Conservation (phyloP, 1,284 basidiomycete species). For the Cutaneotrichosporon sp. region DNA sequence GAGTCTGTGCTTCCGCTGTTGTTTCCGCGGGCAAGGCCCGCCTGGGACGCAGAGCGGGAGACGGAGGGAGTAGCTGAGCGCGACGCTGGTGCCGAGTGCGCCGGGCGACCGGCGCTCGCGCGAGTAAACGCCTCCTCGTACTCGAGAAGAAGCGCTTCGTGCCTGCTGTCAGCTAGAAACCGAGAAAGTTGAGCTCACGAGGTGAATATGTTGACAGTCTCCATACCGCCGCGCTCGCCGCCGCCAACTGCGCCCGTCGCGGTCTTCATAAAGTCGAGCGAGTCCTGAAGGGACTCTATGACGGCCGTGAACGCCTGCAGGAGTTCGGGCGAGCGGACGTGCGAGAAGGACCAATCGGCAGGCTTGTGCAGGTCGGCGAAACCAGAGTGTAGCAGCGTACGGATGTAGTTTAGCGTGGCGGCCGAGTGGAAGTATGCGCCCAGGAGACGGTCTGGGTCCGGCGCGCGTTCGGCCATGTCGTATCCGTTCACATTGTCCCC, state of each 20-base stretch:
- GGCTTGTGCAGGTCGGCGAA: conserved; percentile 90
- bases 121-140: conserved; percentile 92
- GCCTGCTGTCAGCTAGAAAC: conserved; percentile 55
- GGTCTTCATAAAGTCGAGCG: conserved; percentile 78
- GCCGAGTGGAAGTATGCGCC: conserved; percentile 96
- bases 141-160: conserved; percentile 87
- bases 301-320: conserved; percentile 78
- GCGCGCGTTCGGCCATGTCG: conserved; percentile 62
- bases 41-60: conserved; percentile 27
- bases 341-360: conserved; percentile 82
- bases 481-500: conserved; percentile 96
- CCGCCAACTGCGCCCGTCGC: conserved; percentile 63
- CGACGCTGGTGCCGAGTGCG: conserved; percentile 24
- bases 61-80: conserved; percentile 22
- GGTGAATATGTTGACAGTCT: conserved; percentile 91
- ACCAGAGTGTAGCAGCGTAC: conserved; percentile 78
- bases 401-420: conserved; percentile 87
- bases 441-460: conserved; percentile 73
- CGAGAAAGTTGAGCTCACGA: conserved; percentile 57
- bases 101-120: conserved; percentile 23
- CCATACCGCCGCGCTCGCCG: conserved; percentile 59
- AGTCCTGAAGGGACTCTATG: conserved; percentile 76
- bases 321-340: conserved; percentile 77
- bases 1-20: background rate
- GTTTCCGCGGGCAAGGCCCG: background rate